Evolutionary conservation across 2,329 filamentous ascomycete species (phyloP).

Genomic region (Pseudofabraea citricarpa): DNA sequence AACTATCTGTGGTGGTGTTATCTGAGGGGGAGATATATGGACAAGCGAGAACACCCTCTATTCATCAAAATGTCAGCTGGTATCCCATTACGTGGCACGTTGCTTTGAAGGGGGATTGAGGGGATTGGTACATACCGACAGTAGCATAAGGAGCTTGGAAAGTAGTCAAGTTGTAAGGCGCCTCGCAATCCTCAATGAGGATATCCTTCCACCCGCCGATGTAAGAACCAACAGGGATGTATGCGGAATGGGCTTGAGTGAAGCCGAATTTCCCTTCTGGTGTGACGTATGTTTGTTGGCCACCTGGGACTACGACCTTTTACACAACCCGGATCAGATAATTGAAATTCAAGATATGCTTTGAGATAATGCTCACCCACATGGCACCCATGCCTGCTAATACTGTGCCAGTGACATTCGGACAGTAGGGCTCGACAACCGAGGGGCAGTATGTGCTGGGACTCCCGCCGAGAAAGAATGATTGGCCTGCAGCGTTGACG

Average conservation of each 20-base stretch:
- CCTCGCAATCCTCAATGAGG: slow-evolving; percentile 11
- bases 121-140: not conserved
- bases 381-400: slow-evolving; percentile 8
- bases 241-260: slow-evolving; percentile 48
- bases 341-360: not conserved
- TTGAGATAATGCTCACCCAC: slow-evolving; percentile 5
- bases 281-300: slow-evolving; percentile 55
- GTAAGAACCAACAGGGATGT: slow-evolving; percentile 45
- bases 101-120: not conserved
- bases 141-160: not conserved
- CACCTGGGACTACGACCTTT: slow-evolving; percentile 56
- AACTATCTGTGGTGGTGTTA: slow-evolving; percentile 18
- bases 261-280: slow-evolving; percentile 50
- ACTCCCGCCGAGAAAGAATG: slow-evolving; percentile 44
- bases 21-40: slow-evolving; percentile 7
- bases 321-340: too few relatives aligned
- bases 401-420: slow-evolving; percentile 9
- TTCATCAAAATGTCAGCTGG: not conserved
- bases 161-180: not conserved
- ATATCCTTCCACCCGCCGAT: slow-evolving; percentile 41
- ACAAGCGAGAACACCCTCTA: not conserved
- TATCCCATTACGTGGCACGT: not conserved
- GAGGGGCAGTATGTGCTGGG: slow-evolving; percentile 45
- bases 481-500: slow-evolving; percentile 40
- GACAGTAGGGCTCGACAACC: slow-evolving; percentile 8